Base-by-base conservation (phyloP, 208 protist genomes). In the Crithidia thermophila region DNA sequence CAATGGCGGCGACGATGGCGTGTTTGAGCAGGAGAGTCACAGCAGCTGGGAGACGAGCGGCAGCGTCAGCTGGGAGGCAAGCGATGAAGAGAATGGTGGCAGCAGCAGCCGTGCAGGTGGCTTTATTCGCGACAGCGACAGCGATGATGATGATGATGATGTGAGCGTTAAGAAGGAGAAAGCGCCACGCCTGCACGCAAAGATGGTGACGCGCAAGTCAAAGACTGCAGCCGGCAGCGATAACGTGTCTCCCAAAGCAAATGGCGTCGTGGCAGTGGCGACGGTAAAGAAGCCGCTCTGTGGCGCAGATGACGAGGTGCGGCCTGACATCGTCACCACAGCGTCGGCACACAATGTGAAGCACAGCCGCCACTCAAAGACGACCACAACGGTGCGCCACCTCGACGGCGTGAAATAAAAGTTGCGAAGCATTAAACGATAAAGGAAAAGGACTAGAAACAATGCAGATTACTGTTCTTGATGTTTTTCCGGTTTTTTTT, bases 271-370 rank as follows among this genome's bases (percentile, higher is more conserved):
- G n/a, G n/a, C n/a, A 27, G 33, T 20, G 16, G 51, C 33, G 20
- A 33, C 21, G 8, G 4, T 30, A 16, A 31, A 31, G 49, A 36
- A 55, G 49, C 14, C 28, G 30, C 3, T 0, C 28, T 4, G 14
- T 28, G 70, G 72, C 25, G 75, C 85, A 9, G 63, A 62, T 1
- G 79, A 72, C 13, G 63, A 28, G 13, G 46, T 51, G 3, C 43
- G 28, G 53, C 23, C 33, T n/a, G 49, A 31, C 31, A 20, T 40
- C 18, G 43, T 46, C 0, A 36, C 33, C 43, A 25, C 62, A 23
- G 39, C 52, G 31, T 52, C 60, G 30, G 31, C n/a, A 20, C 58
- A 74, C 42, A 31, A 51, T n/a, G 42, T 51, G 16, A 51, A 51
- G 42, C 70, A 42, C 56, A 56, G 53, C 45, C 63, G 30, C 60